Percentiles rank a stretch among this genome's conserved stretches.
Evolutionary conservation across 1,284 basidiomycete species (phyloP).

Genomic region (Inonotus obliquus): DNA sequence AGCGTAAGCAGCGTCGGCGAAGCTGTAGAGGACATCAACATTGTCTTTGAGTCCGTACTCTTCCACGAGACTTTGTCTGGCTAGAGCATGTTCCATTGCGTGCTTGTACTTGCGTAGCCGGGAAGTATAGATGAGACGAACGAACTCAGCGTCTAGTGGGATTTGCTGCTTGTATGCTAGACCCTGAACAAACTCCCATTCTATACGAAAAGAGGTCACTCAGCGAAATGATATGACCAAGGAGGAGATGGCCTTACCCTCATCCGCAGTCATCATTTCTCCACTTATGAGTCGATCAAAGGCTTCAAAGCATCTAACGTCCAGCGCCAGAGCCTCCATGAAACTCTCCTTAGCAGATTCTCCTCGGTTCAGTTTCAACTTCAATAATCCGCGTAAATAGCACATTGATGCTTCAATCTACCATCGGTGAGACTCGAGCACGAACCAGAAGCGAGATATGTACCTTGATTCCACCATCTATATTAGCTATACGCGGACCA

Average conservation of each 20-base stretch:
- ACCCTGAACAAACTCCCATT: constrained; percentile 92
- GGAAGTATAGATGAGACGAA: constrained; percentile 88
- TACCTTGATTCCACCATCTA: constrained; percentile 86
- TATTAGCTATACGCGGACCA: constrained; percentile 63
- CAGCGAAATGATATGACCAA: constrained; percentile 3
- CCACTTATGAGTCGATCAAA: constrained; percentile 89
- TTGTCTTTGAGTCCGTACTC: constrained; percentile 84
- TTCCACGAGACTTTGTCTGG: constrained; percentile 68
- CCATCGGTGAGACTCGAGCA: constrained; percentile 10
- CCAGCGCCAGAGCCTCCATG: constrained; percentile 90
- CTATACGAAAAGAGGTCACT: constrained; percentile 37
- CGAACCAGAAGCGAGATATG: constrained; percentile 9
- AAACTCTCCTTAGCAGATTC: constrained; percentile 90
- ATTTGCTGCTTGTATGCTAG: constrained; percentile 82
- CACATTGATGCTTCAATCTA: constrained; percentile 96
- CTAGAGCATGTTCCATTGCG: constrained; percentile 71
- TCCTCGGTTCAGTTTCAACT: constrained; percentile 88
- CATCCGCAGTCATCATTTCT: constrained; percentile 90
- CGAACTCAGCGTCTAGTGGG: constrained; percentile 83
- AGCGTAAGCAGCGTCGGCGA: constrained; percentile 88
- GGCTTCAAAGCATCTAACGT: constrained; percentile 97
- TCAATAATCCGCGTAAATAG: constrained; percentile 87
- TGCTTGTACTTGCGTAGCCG: constrained; percentile 89
- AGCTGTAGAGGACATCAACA: constrained; percentile 87
- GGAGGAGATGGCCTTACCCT: constrained; percentile 52